Conservation (phyloP, 1,284 basidiomycete genomes). For the Leccinum angustisporum region DNA sequence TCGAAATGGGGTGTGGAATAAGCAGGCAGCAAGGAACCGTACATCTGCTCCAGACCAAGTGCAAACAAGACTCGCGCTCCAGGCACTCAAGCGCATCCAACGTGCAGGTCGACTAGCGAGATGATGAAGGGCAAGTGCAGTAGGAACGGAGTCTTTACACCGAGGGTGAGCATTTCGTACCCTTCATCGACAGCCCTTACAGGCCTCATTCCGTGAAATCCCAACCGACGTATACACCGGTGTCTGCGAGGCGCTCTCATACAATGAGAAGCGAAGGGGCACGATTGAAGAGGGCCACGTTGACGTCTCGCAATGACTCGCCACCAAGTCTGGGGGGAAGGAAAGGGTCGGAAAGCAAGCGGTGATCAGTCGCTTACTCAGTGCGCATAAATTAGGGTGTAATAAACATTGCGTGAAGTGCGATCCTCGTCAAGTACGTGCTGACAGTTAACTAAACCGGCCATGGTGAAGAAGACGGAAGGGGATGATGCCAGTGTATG, state of each 20-base stretch:
- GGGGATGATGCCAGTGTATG: constrained; percentile 61
- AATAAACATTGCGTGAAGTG: constrained; percentile 37
- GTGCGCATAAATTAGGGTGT: constrained; percentile 30
- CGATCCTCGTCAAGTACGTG: constrained; percentile 25
- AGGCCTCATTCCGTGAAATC: constrained; percentile 9
- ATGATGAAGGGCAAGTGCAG: constrained; percentile 24
- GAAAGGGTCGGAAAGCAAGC: constrained; percentile 24
- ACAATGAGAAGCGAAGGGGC: constrained; percentile 27
- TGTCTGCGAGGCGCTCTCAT: constrained; percentile 21
- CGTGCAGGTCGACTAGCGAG: constrained; percentile 33
- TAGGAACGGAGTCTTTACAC: constrained; percentile 7
- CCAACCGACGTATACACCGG: constrained; percentile 13
- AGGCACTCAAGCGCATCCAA: constrained; percentile 29
- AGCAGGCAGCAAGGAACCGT: constrained; percentile 18
- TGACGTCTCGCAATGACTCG: constrained; percentile 27
- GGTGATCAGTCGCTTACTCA: constrained; percentile 36
- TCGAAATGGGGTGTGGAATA: constrained; percentile 14
- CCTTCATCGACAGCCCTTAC: constrained; percentile 17
- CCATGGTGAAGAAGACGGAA: constrained; percentile 11
- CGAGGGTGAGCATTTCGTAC: constrained; percentile 7
- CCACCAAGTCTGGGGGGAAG: constrained; percentile 17
- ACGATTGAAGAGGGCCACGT: constrained; percentile 1
- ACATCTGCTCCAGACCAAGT: constrained; percentile 9
- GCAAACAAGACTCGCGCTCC: constrained; percentile 9
- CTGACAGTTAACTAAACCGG: constrained; percentile 24